Base-by-base conservation (phyloP, 495 filamentous ascomycete species). In the Neurospora sp. region DNA sequence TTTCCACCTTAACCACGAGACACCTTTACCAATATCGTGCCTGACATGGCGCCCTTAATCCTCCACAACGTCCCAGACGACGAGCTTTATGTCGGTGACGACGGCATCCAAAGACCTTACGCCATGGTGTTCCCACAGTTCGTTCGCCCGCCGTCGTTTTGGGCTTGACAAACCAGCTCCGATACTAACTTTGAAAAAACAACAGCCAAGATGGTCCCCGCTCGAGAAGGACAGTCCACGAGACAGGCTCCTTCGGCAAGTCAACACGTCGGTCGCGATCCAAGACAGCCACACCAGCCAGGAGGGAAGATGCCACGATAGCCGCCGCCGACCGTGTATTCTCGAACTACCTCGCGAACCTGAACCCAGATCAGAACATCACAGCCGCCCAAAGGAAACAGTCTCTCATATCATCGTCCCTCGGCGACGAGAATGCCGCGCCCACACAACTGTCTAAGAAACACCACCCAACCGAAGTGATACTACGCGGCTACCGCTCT, bases 401-500 rank as follows among this genome's bases (percentile, higher is more conserved):
- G 75, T 69, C 70, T 69, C 61, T n/a, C 77, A 74, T 71, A 48
- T 48, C 53, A 70, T 74, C 72, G 5, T 69, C 72, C 72, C 71
- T 75, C 20, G 82, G 82, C 41, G 82, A 83, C 6, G 53, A 76
- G 39, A 73, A 73, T 38, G 71, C 77, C 3, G 70, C 78, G 22
- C 73, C 77, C 10, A 68, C 79, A 14, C 76, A 77, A 22, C 73
- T 73, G 53, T 46, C 10, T 65, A 79, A 70, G 71, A 75, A 72
- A 70, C 76, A 42, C 70, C 78, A 81, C 75, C 93, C 94, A 14
- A 94, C 90, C 22, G 93, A 97, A 80, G 88, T 94, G 72, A 89
- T 96, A 37, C 83, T 97, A 35, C 91, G 92, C 73, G 94, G 94
- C n/a, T 97, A 93, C 81, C 87, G 89, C 41, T 85, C 85, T 42